phyloP scores from a whole-genome alignment of 495 filamentous ascomycete species.

The Staphylotrichum longicolle region DNA sequence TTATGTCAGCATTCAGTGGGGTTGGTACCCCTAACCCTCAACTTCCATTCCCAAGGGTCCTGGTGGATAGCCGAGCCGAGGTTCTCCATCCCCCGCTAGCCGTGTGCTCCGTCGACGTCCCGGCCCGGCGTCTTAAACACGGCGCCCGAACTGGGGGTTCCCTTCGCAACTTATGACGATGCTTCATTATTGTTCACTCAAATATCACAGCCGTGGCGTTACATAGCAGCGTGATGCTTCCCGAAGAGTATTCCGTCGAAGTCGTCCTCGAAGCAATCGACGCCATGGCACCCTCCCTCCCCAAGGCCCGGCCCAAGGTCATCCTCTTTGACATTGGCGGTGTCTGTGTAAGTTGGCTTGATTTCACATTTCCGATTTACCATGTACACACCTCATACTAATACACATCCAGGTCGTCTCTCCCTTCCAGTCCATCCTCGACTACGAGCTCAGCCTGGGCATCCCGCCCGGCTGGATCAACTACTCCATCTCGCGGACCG shows the following conservation, averaged over 20 bases:
- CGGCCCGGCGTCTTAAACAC: not conserved
- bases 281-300: slow-evolving; percentile 20
- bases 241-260: slow-evolving; percentile 28
- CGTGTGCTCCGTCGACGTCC: not conserved
- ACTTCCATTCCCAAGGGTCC: no score
- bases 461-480: slow-evolving; percentile 91
- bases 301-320: slow-evolving; percentile 61
- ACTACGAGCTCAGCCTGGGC: slow-evolving; percentile 72
- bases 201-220: not conserved
- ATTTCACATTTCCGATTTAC: no score
- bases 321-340: slow-evolving; percentile 95
- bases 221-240: slow-evolving; percentile 14
- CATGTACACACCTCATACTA: slow-evolving; percentile 14
- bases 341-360: slow-evolving; percentile 64
- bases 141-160: not conserved
- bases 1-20: not conserved
- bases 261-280: slow-evolving; percentile 34
- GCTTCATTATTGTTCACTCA: not conserved
- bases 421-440: slow-evolving; percentile 86
- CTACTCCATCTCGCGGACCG: slow-evolving; percentile 73
- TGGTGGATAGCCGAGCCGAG: slow-evolving; percentile 22
- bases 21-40: no score
- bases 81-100: slow-evolving; percentile 16
- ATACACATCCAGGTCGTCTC: slow-evolving; percentile 68
- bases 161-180: not conserved